phyloP scores from a whole-genome alignment of 352 stramenopile genomes.

The Phytopythium vexans region DNA sequence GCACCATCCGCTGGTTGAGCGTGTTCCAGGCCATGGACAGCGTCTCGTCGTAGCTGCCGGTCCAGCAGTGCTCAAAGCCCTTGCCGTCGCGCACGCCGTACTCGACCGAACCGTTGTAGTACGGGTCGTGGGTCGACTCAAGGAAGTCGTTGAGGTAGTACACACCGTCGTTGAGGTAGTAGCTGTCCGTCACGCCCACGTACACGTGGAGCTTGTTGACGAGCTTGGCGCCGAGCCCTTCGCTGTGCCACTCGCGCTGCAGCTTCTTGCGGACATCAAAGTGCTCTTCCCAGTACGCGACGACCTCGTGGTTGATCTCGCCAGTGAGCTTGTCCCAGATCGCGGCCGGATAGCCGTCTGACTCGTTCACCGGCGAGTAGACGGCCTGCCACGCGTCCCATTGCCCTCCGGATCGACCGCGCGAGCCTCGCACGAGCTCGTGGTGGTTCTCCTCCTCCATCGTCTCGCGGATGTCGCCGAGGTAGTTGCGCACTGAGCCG shows the following conservation, averaged over 20 bases:
- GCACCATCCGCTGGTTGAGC: slow-evolving; percentile 71
- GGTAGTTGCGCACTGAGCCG: slow-evolving; percentile 54
- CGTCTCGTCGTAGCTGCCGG: slow-evolving; percentile 62
- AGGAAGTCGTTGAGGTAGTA: slow-evolving; percentile 71
- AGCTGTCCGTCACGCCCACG: slow-evolving; percentile 71
- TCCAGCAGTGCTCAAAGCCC: slow-evolving; percentile 78
- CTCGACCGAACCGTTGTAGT: slow-evolving; percentile 72
- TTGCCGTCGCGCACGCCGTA: slow-evolving; percentile 66
- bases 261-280: slow-evolving; percentile 68
- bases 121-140: slow-evolving; percentile 51
- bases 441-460: slow-evolving; percentile 80
- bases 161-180: slow-evolving; percentile 73
- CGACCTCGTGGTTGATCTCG: slow-evolving; percentile 50
- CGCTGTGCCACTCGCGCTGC: slow-evolving; percentile 55
- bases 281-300: slow-evolving; percentile 65
- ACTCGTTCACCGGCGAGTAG: slow-evolving; percentile 60
- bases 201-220: slow-evolving; percentile 79
- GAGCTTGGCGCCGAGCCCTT: slow-evolving; percentile 51
- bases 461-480: slow-evolving; percentile 62
- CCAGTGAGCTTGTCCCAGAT: slow-evolving; percentile 73
- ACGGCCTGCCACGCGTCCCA: slow-evolving; percentile 77
- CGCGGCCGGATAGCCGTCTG: slow-evolving; percentile 49
- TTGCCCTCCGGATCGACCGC: slow-evolving; percentile 61
- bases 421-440: slow-evolving; percentile 56
- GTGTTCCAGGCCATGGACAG: slow-evolving; percentile 70